Conservation (phyloP, 1,139 yeast genomes). For the Candida smagusa region DNA sequence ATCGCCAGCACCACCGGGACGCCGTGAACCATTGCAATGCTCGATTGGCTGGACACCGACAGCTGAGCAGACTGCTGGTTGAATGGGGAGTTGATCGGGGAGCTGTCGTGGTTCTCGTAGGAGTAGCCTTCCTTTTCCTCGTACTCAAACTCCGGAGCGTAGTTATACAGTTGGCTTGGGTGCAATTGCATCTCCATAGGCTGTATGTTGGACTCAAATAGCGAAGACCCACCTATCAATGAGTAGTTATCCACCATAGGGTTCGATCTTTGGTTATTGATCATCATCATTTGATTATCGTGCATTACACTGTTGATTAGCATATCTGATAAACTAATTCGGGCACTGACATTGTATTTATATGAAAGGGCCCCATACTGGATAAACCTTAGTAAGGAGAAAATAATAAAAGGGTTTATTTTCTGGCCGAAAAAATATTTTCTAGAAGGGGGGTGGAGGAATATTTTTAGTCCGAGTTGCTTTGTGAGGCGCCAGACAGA, state of each 20-base stretch:
- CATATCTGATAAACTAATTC: too few species aligned
- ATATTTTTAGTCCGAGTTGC: too few species aligned
- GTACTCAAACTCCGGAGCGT: conserved; percentile 5
- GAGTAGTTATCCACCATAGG: background rate
- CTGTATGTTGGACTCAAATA: background rate
- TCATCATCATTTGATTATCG: background rate
- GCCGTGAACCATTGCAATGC: too few species aligned
- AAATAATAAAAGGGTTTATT: too few species aligned
- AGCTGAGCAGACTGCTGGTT: conserved; percentile 2
- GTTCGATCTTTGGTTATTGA: background rate
- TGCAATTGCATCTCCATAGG: background rate
- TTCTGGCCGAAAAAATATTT: too few species aligned
- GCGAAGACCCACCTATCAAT: background rate
- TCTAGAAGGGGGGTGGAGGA: too few species aligned
- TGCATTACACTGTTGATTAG: too few species aligned
- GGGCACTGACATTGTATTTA: too few species aligned
- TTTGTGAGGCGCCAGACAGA: too few species aligned
- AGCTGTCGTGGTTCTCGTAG: conserved; percentile 8
- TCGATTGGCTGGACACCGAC: background rate
- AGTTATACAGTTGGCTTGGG: background rate
- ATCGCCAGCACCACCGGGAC: too few species aligned
- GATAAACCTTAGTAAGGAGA: too few species aligned
- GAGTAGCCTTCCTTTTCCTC: conserved; percentile 12
- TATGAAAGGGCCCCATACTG: too few species aligned
- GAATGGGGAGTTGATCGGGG: conserved; percentile 11